phyloP scores from a whole-genome alignment of 1,284 basidiomycete genomes.

The Ceratobasidium papillatum region DNA sequence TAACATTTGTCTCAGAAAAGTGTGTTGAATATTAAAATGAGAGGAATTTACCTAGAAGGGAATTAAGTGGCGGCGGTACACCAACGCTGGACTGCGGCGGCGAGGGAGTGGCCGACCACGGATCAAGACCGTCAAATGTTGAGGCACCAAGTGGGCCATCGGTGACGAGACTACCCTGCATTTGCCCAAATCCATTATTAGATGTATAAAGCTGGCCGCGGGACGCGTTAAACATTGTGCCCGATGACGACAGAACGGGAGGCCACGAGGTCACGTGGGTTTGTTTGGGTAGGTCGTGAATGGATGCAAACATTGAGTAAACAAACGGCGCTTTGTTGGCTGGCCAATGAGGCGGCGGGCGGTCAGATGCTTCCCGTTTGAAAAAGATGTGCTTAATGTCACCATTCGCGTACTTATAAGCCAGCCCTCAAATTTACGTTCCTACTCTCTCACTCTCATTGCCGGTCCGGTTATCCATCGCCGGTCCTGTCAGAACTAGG shows the following conservation, averaged over 20 bases:
- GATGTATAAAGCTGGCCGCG: constrained; percentile 33
- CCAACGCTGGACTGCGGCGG: constrained; percentile 67
- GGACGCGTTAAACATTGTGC: constrained; percentile 38
- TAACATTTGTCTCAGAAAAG: constrained; percentile 40
- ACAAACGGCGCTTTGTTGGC: not conserved
- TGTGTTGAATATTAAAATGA: constrained; percentile 54
- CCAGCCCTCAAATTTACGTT: too few species aligned
- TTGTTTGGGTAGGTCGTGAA: not conserved
- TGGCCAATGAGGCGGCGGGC: not conserved
- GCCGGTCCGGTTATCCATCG: too few species aligned
- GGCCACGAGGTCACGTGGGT: constrained; percentile 2
- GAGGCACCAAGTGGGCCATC: constrained; percentile 73
- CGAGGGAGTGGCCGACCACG: constrained; percentile 84
- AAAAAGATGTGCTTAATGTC: too few species aligned
- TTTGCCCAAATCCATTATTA: constrained; percentile 38
- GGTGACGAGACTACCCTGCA: constrained; percentile 43
- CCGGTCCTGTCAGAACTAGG: too few species aligned
- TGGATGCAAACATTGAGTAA: not conserved
- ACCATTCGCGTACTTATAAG: too few species aligned
- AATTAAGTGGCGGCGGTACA: constrained; percentile 56
- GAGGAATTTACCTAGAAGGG: constrained; percentile 65
- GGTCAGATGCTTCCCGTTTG: too few species aligned
- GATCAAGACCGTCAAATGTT: constrained; percentile 77
- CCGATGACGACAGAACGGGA: constrained; percentile 21
- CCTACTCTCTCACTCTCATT: too few species aligned